phyloP scores from a whole-genome alignment of 345 rosid genomes.

The Salix brachista region DNA sequence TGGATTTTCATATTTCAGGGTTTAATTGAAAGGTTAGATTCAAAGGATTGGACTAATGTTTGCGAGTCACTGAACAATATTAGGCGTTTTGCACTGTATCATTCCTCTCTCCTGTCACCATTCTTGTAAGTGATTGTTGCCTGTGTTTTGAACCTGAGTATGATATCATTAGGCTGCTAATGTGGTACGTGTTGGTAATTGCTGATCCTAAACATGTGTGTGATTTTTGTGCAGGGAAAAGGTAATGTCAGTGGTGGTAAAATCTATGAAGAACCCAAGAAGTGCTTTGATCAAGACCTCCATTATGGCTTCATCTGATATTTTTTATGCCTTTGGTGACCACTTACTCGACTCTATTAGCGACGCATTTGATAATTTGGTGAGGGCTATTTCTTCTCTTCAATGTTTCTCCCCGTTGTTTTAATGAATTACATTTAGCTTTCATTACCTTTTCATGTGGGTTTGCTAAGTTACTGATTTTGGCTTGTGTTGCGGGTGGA shows the following conservation, averaged over 20 bases:
- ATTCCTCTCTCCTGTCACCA: conserved; percentile 61
- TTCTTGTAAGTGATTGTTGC: conserved; percentile 35
- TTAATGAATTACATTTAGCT: not conserved
- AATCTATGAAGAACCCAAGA: conserved; percentile 88
- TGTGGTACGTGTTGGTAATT: not conserved
- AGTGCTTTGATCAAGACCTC: conserved; percentile 93
- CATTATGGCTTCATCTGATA: conserved; percentile 79
- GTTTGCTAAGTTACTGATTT: not conserved
- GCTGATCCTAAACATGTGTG: not conserved
- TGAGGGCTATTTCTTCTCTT: conserved; percentile 9
- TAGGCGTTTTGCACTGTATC: conserved; percentile 60
- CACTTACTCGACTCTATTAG: conserved; percentile 42
- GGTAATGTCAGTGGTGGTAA: conserved; percentile 58
- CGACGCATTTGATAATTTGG: conserved; percentile 66
- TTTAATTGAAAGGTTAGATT: conserved; percentile 57
- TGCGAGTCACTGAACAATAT: conserved; percentile 63
- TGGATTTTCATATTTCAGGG: conserved; percentile 26
- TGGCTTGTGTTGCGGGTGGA: conserved; percentile 2
- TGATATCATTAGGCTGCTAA: not conserved
- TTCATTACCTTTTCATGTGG: not conserved
- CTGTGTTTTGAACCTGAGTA: not conserved
- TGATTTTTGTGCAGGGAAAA: conserved; percentile 47
- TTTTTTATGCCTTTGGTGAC: conserved; percentile 64
- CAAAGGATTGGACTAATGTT: conserved; percentile 57
- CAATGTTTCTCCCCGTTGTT: not conserved